phyloP scores from a whole-genome alignment of 352 stramenopile species.

The Blastocystis sp. region DNA sequence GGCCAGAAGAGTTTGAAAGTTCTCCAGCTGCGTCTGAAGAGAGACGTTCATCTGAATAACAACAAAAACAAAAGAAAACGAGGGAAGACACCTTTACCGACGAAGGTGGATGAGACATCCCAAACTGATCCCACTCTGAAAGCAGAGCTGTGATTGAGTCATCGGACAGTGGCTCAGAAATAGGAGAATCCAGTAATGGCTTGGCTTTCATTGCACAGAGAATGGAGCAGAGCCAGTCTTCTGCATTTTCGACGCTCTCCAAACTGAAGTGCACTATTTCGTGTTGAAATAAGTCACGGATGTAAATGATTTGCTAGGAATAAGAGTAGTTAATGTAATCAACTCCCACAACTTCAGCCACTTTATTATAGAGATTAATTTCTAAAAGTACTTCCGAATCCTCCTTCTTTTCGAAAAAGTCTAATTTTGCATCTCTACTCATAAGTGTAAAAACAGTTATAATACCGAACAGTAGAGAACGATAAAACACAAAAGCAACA shows the following conservation, averaged over 20 bases:
- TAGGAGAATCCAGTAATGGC: background rate
- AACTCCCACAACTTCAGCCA: background rate
- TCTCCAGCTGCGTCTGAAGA: background rate
- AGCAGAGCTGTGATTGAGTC: background rate
- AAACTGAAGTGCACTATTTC: background rate
- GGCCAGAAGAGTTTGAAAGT: background rate
- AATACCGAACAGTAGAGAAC: background rate
- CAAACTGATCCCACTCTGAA: background rate
- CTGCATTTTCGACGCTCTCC: background rate
- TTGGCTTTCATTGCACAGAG: background rate
- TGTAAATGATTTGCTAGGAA: background rate
- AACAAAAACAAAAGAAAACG: background rate
- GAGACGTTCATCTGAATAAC: background rate
- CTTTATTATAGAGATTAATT: background rate
- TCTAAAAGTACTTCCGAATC: background rate
- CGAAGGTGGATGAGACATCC: background rate
- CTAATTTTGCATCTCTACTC: background rate
- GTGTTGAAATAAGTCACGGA: background rate
- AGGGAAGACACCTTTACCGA: background rate
- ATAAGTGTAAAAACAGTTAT: background rate
- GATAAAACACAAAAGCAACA: background rate
- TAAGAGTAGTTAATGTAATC: background rate
- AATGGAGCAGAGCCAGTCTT: background rate
- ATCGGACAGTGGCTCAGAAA: background rate
- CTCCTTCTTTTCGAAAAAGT: background rate